Evolutionary conservation across 1,139 yeast species (phyloP), one percentile per base, ranked within the genome.

Genomic region (Magnusiomyces suaveolens): DNA sequence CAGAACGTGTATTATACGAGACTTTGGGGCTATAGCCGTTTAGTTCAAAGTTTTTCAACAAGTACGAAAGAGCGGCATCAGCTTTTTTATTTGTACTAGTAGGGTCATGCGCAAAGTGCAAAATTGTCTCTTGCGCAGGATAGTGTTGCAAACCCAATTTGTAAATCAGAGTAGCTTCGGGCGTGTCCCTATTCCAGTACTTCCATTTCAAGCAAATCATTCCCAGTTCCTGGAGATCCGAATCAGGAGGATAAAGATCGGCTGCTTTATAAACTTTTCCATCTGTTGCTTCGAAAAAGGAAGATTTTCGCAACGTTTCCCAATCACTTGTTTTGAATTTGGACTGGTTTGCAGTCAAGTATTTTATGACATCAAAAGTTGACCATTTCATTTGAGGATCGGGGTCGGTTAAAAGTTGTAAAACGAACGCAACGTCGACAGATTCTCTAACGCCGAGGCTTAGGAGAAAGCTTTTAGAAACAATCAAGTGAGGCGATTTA

Each of bases 371-470:
- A 51, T 72, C 75, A 26, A 56, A 59, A 2, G 71, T 66, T 1
- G 71, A 62, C 75, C 76, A 72, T 32, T 65, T 62, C 16, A 71
- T 52, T 1, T 54, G 52, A 10, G 62, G 63, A 32, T 60, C 63
- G 0, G 66, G 63, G 46, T 60, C 59, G 48, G 69, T 67, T 20
- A 73, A 56, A 10, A 68, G 63, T 33, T 69, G 63, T 53, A 72
- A 60, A 10, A 73, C 74, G 55, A 69, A 65, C n/a, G 65, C 65
- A 65, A 72, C 67, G 53, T 72, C 75, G 14, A 72, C 70, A 1
- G 75, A 70, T 57, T 67, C 70, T 36, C 76, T 66, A 26, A 72
- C 61, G 0, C 75, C 75, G 3, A 72, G 54, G 14, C 60, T 62
- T 16, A 62, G 58, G 39, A 73, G 62, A 58, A 73, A 65, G 32